Evolutionary conservation across 2,329 filamentous ascomycete species (phyloP), one percentile per base, ranked within the genome.

Genomic region (Trichoderma hamatum): DNA sequence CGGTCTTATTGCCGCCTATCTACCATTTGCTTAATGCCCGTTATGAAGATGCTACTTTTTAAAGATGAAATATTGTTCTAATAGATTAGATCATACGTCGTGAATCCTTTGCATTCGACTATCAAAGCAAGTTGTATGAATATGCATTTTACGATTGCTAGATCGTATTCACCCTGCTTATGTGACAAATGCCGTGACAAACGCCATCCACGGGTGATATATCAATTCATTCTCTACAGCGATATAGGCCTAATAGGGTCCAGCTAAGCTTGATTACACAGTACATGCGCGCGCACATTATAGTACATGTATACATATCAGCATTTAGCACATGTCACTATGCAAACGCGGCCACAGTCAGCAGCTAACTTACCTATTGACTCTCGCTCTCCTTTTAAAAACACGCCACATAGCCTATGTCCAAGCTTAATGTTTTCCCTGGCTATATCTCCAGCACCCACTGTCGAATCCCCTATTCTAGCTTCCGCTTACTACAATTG

Each of bases 1-100:
- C 11, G 75, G 72, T 21, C 74, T 74, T 11, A 60, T 78, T 30
- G 76, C 76, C 51, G 75, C 75, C 30, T 78, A 77, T 71, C 68
- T 78, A 19, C 69, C 69, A 4, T 71, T 71, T 58, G 67, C 69
- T 2, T 71, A 54, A 46, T 66, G 43, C 1, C 24, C 19, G 14
- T 19, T 13, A 49, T 56, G 54, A 34, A 56, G 9, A 39, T 39
- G 21, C 32, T n/a, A 6, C 13, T 28, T 3, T 24, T 51, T 49
- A 24, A n/a, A 51, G 43, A 51, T 19, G 28, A 19, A 34, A 34
- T 51, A 21, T 5, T 5, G 14, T 51, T n/a, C 28, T 21, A 4
- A 26, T 30, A 51, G 9, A 11, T 54, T 28, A 7, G 13, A 26
- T 26, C 16, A 6, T 1, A 9, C 5, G 5, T 19, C 21, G 13